Evolutionary conservation across 2,329 filamentous ascomycete genomes (phyloP), one percentile per base, ranked within the genome.

Genomic region (Colletotrichum sp.): DNA sequence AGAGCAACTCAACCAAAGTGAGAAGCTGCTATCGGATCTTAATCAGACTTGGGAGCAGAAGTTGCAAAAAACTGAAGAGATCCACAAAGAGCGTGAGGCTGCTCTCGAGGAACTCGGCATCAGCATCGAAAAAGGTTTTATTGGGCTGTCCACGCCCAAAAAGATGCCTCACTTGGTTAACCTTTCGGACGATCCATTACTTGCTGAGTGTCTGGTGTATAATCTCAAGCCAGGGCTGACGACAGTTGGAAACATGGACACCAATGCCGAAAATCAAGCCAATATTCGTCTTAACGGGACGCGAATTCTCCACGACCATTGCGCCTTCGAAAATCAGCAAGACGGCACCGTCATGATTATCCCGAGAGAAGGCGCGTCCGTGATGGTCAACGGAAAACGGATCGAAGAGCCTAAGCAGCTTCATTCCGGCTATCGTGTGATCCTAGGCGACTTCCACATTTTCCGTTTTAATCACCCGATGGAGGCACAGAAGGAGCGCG

Each of bases 21-120:
- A 99, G 86, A 99, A 99, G 86, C 90, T 99, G 24, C 94, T 99
- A 81, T 93, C 94, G 66, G 97, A 99, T 83, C 91, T 99, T 70
- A 99, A 99, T 81, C 96, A 99, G 86, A 99, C 97, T 0, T 99
- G 97, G 97, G 97, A 99, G 86, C 92, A 99, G 86, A 99, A 99
- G 85, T 87, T 99, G 77, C 90, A 92, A 78, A 98, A 98, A 86
- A 99, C 97, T 0, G 97, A 99, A 84, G 93, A 96, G 80, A 99
- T 99, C 71, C 97, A 99, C 88, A 98, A 98, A 83, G 97, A 99
- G 85, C 93, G 97, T 79, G 97, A 99, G 85, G 93, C 96, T 64
- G 97, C 97, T 12, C 88, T 99, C 61, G 97, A 99, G 86, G 97
- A 99, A 84, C 90, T 99, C 58, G 97, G 97, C 78, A 99, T 99